These are phyloP conservation scores for Diaporthe destruens DNA, from an alignment of 2,329 filamentous ascomycete genomes.

Conservation along the genomic window DNA sequence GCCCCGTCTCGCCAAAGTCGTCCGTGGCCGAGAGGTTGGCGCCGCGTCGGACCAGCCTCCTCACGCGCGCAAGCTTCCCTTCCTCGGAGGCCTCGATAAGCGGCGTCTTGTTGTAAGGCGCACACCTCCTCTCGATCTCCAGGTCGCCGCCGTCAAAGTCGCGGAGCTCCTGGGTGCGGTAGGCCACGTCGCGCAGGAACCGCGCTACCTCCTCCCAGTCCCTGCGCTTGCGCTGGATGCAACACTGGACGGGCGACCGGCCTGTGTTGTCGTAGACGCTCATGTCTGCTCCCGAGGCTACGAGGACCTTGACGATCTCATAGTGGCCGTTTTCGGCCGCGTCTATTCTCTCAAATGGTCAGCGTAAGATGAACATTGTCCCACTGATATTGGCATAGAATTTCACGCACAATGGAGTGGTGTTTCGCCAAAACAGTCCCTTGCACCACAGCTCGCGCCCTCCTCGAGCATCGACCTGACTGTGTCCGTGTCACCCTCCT, in stretches of 20 bases:
- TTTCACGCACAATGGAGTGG: conserved; percentile 11
- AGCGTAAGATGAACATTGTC: background rate
- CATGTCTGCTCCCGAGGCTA: conserved; percentile 30
- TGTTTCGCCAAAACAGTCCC: conserved; percentile 29
- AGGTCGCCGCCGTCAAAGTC: conserved; percentile 1
- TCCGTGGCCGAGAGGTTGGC: conserved; percentile 16
- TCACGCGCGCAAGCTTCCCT: conserved; percentile 4
- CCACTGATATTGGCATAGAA: background rate
- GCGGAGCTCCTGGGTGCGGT: conserved; percentile 26
- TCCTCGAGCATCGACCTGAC: conserved; percentile 19
- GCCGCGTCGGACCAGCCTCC: background rate
- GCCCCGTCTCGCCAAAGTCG: conserved; percentile 18
- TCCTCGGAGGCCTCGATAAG: conserved; percentile 16
- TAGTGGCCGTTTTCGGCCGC: conserved; percentile 28
- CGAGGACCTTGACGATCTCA: conserved; percentile 21
- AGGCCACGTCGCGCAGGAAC: conserved; percentile 14
- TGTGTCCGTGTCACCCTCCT: background rate
- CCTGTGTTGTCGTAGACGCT: conserved; percentile 30
- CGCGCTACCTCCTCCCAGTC: conserved; percentile 13
- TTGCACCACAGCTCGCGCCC: conserved; percentile 29
- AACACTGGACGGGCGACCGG: conserved; percentile 23
- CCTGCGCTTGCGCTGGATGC: conserved; percentile 24
- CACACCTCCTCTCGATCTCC: background rate
- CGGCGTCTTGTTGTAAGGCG: conserved; percentile 16
- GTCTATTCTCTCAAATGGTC: background rate